These are phyloP conservation scores for Claviceps arundinis DNA, from an alignment of 2,329 filamentous ascomycete species.

Conservation along the genomic window DNA sequence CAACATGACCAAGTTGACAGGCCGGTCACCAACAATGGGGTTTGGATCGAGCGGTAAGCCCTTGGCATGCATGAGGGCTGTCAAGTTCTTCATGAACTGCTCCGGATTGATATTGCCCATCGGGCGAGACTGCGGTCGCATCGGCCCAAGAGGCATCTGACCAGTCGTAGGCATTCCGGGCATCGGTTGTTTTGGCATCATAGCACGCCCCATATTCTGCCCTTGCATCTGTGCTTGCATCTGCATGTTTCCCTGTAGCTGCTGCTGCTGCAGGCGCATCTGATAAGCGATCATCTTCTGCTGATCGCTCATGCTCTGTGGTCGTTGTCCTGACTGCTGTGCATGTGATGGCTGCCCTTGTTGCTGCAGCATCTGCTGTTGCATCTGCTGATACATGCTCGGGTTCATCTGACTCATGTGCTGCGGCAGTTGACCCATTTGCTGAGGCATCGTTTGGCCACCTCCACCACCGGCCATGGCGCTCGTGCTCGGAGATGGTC, in stretches of 20 bases:
- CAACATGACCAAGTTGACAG: slow-evolving; percentile 60
- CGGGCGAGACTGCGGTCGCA: slow-evolving; percentile 36
- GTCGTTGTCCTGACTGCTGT: slow-evolving; percentile 38
- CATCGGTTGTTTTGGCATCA: slow-evolving; percentile 40
- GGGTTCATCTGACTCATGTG: slow-evolving; percentile 32
- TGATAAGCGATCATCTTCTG: slow-evolving; percentile 68
- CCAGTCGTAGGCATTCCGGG: slow-evolving; percentile 36
- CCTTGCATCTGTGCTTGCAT: slow-evolving; percentile 39
- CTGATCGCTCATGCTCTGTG: slow-evolving; percentile 40
- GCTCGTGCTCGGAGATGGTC: slow-evolving; percentile 41
- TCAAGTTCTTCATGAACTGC: slow-evolving; percentile 62
- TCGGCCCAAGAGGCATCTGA: slow-evolving; percentile 36
- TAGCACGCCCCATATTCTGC: slow-evolving; percentile 30
- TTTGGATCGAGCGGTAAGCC: slow-evolving; percentile 61
- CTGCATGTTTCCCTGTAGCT: slow-evolving; percentile 46
- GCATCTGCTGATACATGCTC: slow-evolving; percentile 25
- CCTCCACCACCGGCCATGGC: slow-evolving; percentile 24
- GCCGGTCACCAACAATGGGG: slow-evolving; percentile 60
- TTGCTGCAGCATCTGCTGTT: slow-evolving; percentile 25
- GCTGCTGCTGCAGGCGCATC: slow-evolving; percentile 70
- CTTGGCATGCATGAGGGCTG: slow-evolving; percentile 63
- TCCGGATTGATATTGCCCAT: slow-evolving; percentile 42
- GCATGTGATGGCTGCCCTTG: slow-evolving; percentile 46
- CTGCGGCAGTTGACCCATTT: slow-evolving; percentile 35
- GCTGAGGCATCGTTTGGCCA: slow-evolving; percentile 41